Evolutionary conservation across 352 stramenopile species (phyloP).

Genomic region (Stephanocyclus meneghinianus): DNA sequence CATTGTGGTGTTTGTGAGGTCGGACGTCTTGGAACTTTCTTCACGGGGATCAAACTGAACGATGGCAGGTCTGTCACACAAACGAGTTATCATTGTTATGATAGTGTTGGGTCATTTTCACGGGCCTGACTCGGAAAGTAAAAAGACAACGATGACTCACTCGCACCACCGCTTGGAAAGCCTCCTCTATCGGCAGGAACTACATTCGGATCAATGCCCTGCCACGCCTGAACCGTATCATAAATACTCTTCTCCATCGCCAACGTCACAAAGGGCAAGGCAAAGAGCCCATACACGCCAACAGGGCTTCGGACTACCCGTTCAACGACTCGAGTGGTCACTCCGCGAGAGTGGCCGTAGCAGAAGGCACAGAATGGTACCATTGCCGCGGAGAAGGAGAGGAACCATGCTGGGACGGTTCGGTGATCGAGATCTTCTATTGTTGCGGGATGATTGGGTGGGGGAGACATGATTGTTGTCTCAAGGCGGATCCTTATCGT

Average conservation of each 20-base stretch:
- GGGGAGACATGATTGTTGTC: background rate
- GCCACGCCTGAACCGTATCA: conserved; percentile 76
- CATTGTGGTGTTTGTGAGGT: background rate
- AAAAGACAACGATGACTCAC: conserved; percentile 9
- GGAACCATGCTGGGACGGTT: conserved; percentile 64
- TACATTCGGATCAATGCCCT: conserved; percentile 79
- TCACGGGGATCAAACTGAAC: conserved; percentile 75
- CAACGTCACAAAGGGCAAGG: conserved; percentile 75
- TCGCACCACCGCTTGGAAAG: conserved; percentile 74
- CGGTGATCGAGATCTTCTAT: conserved; percentile 58
- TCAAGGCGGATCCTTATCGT: background rate
- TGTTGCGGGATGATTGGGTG: conserved; percentile 10
- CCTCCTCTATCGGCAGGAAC: conserved; percentile 67
- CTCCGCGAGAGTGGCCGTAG: conserved; percentile 69
- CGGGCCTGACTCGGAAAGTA: background rate
- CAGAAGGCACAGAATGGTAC: conserved; percentile 77
- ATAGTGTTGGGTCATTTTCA: background rate
- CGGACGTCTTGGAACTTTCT: background rate
- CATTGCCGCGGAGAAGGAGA: conserved; percentile 73
- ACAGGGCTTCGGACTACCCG: conserved; percentile 66
- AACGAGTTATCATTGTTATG: background rate
- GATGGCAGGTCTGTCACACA: conserved; percentile 55
- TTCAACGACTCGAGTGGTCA: conserved; percentile 68
- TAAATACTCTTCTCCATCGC: conserved; percentile 83
- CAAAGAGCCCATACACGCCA: conserved; percentile 77